A percentile compares a stretch with the other conserved stretches of the same genome.
Evolutionary conservation across 2,329 filamentous ascomycete species (phyloP).

Genomic region (Calonectria hawksworthii): DNA sequence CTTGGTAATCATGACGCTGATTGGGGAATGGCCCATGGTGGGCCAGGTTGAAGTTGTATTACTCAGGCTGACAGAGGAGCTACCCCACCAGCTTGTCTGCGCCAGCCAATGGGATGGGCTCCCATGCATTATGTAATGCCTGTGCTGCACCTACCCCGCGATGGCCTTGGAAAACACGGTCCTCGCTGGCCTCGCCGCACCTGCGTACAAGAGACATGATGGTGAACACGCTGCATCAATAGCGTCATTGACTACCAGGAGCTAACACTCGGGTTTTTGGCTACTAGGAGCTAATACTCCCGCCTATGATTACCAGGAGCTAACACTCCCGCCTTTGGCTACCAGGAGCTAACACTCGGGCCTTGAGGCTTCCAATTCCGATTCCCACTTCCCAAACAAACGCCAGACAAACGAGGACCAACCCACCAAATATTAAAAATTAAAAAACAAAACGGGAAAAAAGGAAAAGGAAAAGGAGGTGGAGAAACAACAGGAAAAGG

Average conservation of each 20-base stretch:
- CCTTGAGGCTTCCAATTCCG: neutral
- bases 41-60: neutral
- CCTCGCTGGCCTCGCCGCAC: constrained; percentile 1
- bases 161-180: neutral
- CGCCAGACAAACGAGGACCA: no score
- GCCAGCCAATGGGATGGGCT: neutral
- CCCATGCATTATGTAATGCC: constrained; percentile 30
- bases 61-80: constrained; percentile 18
- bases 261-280: neutral
- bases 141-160: neutral
- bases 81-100: neutral
- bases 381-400: neutral
- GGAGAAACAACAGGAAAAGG: no score
- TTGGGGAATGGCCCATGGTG: constrained; percentile 31
- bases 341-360: no score
- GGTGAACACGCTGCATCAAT: neutral
- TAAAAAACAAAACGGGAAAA: no score
- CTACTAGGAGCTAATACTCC: neutral
- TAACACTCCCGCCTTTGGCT: no score
- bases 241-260: neutral
- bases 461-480: no score
- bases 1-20: constrained; percentile 32
- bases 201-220: neutral
- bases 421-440: no score
- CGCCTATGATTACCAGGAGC: neutral